Evolutionary conservation across 345 rosid genomes (phyloP).

Genomic region (Syzygium grande): DNA sequence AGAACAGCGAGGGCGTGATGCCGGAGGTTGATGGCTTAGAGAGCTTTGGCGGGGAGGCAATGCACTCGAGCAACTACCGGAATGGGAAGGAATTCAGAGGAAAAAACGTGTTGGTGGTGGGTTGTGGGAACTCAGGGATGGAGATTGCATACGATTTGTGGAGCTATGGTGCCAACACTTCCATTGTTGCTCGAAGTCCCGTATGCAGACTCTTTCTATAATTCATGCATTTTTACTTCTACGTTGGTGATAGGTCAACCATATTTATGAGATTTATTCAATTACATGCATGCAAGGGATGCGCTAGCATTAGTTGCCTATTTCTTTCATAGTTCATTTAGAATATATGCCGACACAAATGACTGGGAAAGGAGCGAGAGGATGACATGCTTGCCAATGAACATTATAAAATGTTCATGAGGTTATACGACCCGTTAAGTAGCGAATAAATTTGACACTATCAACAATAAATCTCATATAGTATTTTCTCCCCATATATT

Average conservation of each 20-base stretch:
- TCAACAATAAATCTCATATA: background rate
- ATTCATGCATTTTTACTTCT: background rate
- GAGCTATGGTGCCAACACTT: conserved; percentile 20
- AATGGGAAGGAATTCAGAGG: conserved; percentile 15
- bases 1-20: conserved; percentile 26
- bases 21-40: conserved; percentile 29
- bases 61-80: conserved; percentile 36
- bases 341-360: too few species aligned
- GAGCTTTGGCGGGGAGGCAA: conserved; percentile 23
- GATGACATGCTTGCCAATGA: too few species aligned
- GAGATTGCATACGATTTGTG: conserved; percentile 51
- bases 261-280: background rate
- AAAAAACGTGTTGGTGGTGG: conserved; percentile 47
- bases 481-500: background rate
- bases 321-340: too few species aligned
- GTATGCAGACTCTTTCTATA: conserved; percentile 3
- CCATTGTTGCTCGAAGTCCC: conserved; percentile 34
- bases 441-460: background rate
- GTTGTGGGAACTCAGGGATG: conserved; percentile 63
- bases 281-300: background rate
- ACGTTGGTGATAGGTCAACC: background rate
- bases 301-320: background rate
- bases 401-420: too few species aligned
- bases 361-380: too few species aligned
- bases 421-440: too few species aligned